Conservation (phyloP, 2,329 filamentous ascomycete species). For the Talaromyces sp. region DNA sequence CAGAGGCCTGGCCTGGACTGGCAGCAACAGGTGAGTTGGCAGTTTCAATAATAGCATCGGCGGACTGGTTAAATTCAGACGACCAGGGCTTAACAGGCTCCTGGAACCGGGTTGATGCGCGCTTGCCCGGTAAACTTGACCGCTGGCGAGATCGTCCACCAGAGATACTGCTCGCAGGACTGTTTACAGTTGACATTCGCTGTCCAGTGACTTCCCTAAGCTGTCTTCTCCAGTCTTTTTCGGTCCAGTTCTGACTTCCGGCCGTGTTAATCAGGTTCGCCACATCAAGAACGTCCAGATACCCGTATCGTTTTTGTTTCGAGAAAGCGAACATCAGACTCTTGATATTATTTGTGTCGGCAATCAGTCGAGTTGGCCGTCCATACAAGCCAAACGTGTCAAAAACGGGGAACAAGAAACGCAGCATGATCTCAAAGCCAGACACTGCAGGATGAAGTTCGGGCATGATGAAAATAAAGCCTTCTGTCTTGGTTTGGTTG, state of each 20-base stretch:
- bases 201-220: constrained; percentile 79
- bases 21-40: constrained; percentile 1
- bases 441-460: constrained; percentile 86
- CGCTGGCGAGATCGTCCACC: constrained; percentile 45
- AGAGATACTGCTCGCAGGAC: constrained; percentile 50
- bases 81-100: constrained; percentile 17
- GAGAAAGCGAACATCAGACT: constrained; percentile 99
- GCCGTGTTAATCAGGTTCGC: constrained; percentile 71
- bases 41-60: constrained; percentile 29
- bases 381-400: constrained; percentile 91
- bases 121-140: constrained; percentile 30
- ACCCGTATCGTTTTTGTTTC: constrained; percentile 78
- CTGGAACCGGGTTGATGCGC: constrained; percentile 30
- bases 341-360: constrained; percentile 77
- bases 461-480: constrained; percentile 97
- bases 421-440: constrained; percentile 91
- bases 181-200: constrained; percentile 31
- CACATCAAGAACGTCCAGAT: constrained; percentile 84
- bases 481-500: constrained; percentile 73
- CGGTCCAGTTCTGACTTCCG: constrained; percentile 71
- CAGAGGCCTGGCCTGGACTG: constrained; percentile 6
- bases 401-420: constrained; percentile 88
- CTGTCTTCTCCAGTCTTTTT: constrained; percentile 82
- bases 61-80: constrained; percentile 28
- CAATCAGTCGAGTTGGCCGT: constrained; percentile 76